Base-by-base conservation (phyloP, 179 eudicot genomes). In the Camellia oleifera region DNA sequence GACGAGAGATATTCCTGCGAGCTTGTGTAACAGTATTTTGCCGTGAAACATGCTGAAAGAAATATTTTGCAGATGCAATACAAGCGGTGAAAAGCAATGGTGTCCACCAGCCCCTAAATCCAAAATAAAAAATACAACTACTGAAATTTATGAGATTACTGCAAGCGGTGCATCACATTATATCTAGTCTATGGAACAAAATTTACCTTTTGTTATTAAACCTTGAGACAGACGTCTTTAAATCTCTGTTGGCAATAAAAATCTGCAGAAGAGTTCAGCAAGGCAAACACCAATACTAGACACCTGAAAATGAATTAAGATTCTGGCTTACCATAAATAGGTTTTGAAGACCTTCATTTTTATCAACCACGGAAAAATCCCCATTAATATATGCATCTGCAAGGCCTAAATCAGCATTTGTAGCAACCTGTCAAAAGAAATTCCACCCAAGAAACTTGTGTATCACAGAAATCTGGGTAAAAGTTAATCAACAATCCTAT, bases 321-420 rank as follows among this genome's bases (percentile, higher is more conserved):
- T 42, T 62, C 44, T 69, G 18, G 50, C 81, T 85, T 90, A 97
- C 99, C 99, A 79, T 89, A 84, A 94, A 93, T 68, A 97, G 84
- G 78, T 90, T 88, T 74, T 88, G 78, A 85, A 97, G 97, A 61
- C 99, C 99, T 81, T 89, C 91, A 68, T 88, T 74, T 81, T 91
- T 88, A 84, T 97, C 97, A 46, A 93, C 97, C 60, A 93, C 81
- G 32, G 99, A 93, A 77, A 94, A 90, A 78, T 97, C 97, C 40
- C 99, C 94, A 80, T 97, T 90, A 68, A 97, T 91, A 80, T 88
- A 94, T 58, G 99, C 98, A 88, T 97, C 99, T 74, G 99, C 99
- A 81, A 97, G 92, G 79, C 99, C 99, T 81, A 97, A 90, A 80
- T 94, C 99, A 74, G 97, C 97, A 82, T 93, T 88, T 77, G 88